Percentiles rank a stretch among this genome's conserved stretches.
phyloP scores from a whole-genome alignment of 352 stramenopile genomes.

The Aphanomyces cochlioides region DNA sequence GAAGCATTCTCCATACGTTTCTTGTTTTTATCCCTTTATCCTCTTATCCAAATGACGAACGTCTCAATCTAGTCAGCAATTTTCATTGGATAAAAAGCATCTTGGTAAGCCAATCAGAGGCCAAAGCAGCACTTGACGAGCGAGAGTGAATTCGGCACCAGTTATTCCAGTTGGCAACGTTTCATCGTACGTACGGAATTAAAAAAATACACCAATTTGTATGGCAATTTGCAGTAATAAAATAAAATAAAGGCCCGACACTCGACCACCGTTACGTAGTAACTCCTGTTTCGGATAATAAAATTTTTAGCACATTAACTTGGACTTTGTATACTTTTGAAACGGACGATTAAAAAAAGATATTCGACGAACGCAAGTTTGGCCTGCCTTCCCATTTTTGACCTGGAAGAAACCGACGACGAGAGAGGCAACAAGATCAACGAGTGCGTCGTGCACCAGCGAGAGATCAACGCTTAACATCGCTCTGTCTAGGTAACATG shows the following conservation, averaged over 20 bases:
- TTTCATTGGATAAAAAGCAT: constrained; percentile 3
- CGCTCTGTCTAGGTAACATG: constrained; percentile 3
- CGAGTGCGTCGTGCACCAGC: background rate
- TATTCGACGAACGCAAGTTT: constrained; percentile 17
- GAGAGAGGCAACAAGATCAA: constrained; percentile 2
- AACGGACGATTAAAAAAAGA: constrained; percentile 24
- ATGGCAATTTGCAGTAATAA: background rate
- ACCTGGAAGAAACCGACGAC: constrained; percentile 30
- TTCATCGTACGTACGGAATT: background rate
- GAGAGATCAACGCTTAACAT: background rate
- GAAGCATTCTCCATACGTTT: too few relatives aligned
- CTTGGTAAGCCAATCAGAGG: background rate
- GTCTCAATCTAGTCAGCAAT: too few relatives aligned
- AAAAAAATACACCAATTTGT: background rate
- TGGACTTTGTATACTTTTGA: constrained; percentile 7
- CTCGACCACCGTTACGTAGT: constrained; percentile 26
- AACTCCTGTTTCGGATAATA: constrained; percentile 24
- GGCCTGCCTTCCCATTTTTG: constrained; percentile 29
- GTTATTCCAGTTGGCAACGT: constrained; percentile 20
- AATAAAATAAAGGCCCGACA: constrained; percentile 18
- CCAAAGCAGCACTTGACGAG: background rate
- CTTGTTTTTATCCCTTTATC: too few relatives aligned
- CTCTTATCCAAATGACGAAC: too few relatives aligned
- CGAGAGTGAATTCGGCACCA: constrained; percentile 21
- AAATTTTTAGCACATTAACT: background rate